Base-by-base conservation (phyloP, 768 basidiomycete species). In the Phlebiopsis flavidoalba region DNA sequence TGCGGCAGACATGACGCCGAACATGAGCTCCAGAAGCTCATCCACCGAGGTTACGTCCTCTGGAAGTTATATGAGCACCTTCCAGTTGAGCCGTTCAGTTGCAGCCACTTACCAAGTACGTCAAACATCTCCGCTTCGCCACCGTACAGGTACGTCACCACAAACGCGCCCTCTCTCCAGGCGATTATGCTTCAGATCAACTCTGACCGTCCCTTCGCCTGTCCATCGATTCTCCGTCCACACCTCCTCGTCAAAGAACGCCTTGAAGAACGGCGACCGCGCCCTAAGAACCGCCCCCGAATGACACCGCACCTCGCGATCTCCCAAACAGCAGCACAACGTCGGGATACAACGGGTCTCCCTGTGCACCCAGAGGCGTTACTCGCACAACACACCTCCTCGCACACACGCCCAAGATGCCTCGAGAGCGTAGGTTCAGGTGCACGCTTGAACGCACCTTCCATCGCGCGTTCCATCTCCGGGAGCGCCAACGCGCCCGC, bases 1-100 rank as follows among this genome's bases (percentile, higher is more conserved):
- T 37, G 95, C 93, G 17, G 85, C 88, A 37, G 87, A 87, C 72
- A 97, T 83, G 15, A 98, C 86, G 21, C 88, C 84, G 63, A 97
- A 93, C 74, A 94, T 82, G 64, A 95, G 92, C 62, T 93, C 89
- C 59, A 98, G 72, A 33, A 93, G 76, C 37, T 89, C 85, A 59
- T 98, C 93, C 5, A 85, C 74, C 1, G 81, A 82, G 24, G 81
- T 67, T 3, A 81, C 74, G 66, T 85, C 88, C 54, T 88, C 89
- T 89, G 67, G 43, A 22, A n/a, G 26, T 60, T 11, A 26, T 14
- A 5, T 53, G 14, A 58, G 8, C 21, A 45, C 48, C 21, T 37
- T 48, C 48, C 5, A 1, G 17, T 35, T 49, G 11, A 15, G 22
- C 11, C 19, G 24, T 15, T 58, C 52, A 17, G 15, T 35, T 50